Evolutionary conservation across 1,284 basidiomycete species (phyloP).

Genomic region (Anthracocystis panici-leucophaei): DNA sequence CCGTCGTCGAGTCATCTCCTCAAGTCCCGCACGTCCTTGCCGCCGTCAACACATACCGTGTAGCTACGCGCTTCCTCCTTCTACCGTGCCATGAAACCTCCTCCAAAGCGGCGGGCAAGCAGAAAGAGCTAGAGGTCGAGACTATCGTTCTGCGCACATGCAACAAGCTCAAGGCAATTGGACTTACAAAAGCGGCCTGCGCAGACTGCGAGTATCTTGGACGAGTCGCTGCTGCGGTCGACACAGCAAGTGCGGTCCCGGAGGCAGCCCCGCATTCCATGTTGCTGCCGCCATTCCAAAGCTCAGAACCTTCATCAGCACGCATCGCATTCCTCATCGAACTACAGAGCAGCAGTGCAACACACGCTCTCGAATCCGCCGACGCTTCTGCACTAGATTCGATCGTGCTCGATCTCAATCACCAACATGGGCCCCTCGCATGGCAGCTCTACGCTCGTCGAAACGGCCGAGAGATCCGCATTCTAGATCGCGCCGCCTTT

Average conservation of each 20-base stretch:
- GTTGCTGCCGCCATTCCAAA: slow-evolving; percentile 23
- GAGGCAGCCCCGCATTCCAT: not conserved
- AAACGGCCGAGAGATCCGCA: slow-evolving; percentile 13
- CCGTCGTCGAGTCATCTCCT: not conserved
- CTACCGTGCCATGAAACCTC: slow-evolving; percentile 8
- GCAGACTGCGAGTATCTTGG: slow-evolving; percentile 28
- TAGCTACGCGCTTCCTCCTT: slow-evolving; percentile 36
- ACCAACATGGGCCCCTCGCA: slow-evolving; percentile 42
- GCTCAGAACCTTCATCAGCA: slow-evolving; percentile 11
- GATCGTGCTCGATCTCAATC: slow-evolving; percentile 29
- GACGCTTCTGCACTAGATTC: slow-evolving; percentile 7
- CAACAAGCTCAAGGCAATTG: slow-evolving; percentile 33
- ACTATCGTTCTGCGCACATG: slow-evolving; percentile 36
- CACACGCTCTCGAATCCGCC: slow-evolving; percentile 16
- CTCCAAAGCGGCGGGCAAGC: slow-evolving; percentile 15
- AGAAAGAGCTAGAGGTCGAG: slow-evolving; percentile 49
- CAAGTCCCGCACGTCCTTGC: slow-evolving; percentile 13
- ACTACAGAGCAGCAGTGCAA: slow-evolving; percentile 24
- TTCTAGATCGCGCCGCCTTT: slow-evolving; percentile 52
- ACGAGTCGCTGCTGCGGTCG: not conserved
- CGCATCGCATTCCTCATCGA: slow-evolving; percentile 33
- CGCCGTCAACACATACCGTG: slow-evolving; percentile 33
- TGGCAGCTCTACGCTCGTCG: slow-evolving; percentile 40
- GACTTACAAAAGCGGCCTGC: slow-evolving; percentile 12
- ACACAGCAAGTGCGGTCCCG: not conserved